A percentile compares a stretch with the other conserved stretches of the same genome.
Evolutionary conservation across 768 basidiomycete species (phyloP).

Genomic region (Tylopilus intermedius): DNA sequence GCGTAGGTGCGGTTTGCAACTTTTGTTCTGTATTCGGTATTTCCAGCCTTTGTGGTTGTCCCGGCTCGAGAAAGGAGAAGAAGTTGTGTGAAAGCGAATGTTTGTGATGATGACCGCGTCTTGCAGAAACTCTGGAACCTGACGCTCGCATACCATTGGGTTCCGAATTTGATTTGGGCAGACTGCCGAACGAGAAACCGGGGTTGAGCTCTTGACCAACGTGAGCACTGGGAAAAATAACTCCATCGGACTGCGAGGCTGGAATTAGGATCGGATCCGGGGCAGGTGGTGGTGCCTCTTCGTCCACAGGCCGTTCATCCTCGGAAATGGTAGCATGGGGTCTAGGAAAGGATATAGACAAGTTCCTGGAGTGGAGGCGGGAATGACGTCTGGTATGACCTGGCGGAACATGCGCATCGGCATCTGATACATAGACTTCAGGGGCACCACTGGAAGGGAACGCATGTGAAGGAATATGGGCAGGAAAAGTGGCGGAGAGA

Average conservation of each 20-base stretch:
- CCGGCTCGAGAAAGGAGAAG: slow-evolving; percentile 91
- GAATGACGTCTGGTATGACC: slow-evolving; percentile 47
- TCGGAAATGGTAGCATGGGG: slow-evolving; percentile 61
- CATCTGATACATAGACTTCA: slow-evolving; percentile 18
- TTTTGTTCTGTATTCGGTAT: slow-evolving; percentile 27
- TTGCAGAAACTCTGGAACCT: slow-evolving; percentile 23
- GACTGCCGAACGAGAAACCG: slow-evolving; percentile 63
- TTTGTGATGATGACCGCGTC: slow-evolving; percentile 82
- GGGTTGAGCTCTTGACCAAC: slow-evolving; percentile 40
- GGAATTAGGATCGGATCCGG: slow-evolving; percentile 40
- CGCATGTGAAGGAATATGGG: slow-evolving; percentile 21
- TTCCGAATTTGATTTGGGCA: slow-evolving; percentile 30
- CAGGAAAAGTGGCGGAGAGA: slow-evolving; percentile 24
- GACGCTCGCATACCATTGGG: slow-evolving; percentile 15
- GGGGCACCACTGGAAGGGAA: slow-evolving; percentile 22
- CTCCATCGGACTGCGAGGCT: slow-evolving; percentile 36
- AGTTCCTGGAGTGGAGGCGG: slow-evolving; percentile 83
- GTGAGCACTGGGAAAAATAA: slow-evolving; percentile 20
- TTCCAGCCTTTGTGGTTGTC: slow-evolving; percentile 18
- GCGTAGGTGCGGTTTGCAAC: slow-evolving; percentile 55
- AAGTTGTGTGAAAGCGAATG: slow-evolving; percentile 93
- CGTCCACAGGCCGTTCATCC: slow-evolving; percentile 48
- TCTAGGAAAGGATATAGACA: slow-evolving; percentile 87
- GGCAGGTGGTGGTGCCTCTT: slow-evolving; percentile 44
- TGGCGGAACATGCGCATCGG: slow-evolving; percentile 14